Percentiles rank a stretch among this genome's conserved stretches.
phyloP scores from a whole-genome alignment of 83 land plant genomes.

The Picea engelmannii region DNA sequence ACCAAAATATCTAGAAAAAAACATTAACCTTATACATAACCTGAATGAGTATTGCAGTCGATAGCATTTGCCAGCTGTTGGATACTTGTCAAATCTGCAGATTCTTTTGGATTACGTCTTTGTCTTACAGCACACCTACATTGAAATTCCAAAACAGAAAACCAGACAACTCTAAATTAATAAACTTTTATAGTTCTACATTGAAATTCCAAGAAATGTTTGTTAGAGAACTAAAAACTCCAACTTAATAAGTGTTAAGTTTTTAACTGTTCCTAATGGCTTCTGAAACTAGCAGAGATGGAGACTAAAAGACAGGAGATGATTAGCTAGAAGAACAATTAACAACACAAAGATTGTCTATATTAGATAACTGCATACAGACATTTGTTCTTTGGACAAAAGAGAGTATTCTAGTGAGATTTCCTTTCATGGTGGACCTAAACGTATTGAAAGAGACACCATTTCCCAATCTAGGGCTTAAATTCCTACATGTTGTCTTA shows the following conservation, averaged over 20 bases:
- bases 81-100: constrained; percentile 83
- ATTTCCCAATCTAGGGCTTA: neutral
- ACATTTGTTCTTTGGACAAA: neutral
- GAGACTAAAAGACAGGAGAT: neutral
- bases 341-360: neutral
- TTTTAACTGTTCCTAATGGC: neutral
- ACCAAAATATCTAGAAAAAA: neutral
- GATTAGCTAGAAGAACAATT: neutral
- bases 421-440: neutral
- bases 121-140: constrained; percentile 77
- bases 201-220: neutral
- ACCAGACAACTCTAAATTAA: too few relatives aligned
- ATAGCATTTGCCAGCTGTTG: constrained; percentile 77
- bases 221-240: neutral
- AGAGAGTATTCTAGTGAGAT: neutral
- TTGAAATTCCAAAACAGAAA: neutral
- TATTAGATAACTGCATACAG: neutral
- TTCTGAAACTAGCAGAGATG: neutral
- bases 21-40: constrained; percentile 32
- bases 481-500: neutral
- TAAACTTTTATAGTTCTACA: too few relatives aligned
- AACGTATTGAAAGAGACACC: neutral
- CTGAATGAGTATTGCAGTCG: constrained; percentile 79
- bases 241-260: neutral
- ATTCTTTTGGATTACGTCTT: constrained; percentile 86